Conservation (phyloP, 306 rosid species). For the Morella rubra region DNA sequence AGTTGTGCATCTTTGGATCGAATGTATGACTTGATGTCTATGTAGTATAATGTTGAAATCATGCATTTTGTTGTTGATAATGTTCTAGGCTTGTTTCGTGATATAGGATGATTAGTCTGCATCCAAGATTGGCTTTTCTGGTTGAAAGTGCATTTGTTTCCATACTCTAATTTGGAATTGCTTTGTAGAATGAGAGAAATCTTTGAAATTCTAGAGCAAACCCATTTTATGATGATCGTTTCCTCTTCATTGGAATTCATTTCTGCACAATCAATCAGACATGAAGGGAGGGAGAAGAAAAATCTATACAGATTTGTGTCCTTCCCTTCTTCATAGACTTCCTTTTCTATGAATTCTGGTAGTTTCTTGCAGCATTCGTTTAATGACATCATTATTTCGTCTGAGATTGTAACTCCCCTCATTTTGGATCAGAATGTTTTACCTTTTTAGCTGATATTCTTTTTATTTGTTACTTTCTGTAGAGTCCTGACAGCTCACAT, state of each 20-base stretch:
- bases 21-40: neutral
- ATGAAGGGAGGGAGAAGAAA: neutral
- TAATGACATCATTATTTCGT: neutral
- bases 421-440: neutral
- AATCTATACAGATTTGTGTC: neutral
- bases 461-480: conserved; percentile 28
- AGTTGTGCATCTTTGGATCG: neutral
- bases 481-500: conserved; percentile 35
- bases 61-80: neutral
- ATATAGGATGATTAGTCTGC: neutral
- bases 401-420: neutral
- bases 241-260: neutral
- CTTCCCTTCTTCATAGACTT: neutral
- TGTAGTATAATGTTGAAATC: neutral
- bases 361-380: neutral
- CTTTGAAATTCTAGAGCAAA: too few relatives aligned
- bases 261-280: neutral
- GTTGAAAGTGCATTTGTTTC: neutral
- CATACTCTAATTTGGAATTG: neutral
- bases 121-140: neutral
- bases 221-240: too few relatives aligned
- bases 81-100: neutral
- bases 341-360: neutral
- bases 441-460: conserved; percentile 10
- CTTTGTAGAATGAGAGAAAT: neutral